Conservation (phyloP, 371 early-diverging fungal genomes). For the Mortierella polycephala region DNA sequence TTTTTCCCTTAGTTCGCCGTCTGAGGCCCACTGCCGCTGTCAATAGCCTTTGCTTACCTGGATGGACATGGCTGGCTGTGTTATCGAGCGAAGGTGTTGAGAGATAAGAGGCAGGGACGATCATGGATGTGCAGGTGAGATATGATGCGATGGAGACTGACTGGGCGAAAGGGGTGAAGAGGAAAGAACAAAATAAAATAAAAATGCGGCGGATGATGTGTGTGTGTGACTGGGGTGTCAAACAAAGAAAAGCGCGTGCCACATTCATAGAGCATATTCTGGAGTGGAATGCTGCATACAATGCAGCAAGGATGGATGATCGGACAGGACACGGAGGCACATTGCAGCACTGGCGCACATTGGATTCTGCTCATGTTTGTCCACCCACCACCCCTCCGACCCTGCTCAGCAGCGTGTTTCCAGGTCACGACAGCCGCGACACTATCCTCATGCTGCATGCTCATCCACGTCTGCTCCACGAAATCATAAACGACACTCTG, state of each 20-base stretch:
- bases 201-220: no score
- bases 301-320: no score
- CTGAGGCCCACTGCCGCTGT: not conserved
- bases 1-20: not conserved
- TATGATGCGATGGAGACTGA: no score
- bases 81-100: not conserved
- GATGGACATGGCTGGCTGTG: constrained; percentile 1
- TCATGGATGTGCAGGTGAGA: not conserved
- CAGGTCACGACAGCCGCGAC: not conserved
- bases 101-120: not conserved
- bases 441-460: constrained; percentile 14
- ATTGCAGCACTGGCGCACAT: constrained; percentile 8
- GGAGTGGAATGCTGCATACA: not conserved
- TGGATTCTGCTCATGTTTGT: constrained; percentile 1
- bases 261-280: not conserved
- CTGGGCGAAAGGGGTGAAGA: no score
- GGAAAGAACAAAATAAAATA: no score
- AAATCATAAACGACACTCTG: constrained; percentile 5
- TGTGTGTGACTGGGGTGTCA: no score
- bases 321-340: not conserved
- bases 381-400: not conserved
- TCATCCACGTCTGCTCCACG: constrained; percentile 17
- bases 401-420: not conserved
- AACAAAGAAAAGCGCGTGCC: no score
- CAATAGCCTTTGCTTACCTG: constrained; percentile 2